Conservation (phyloP, 192 early-diverging fungal genomes). For the Geranomyces michiganensis region DNA sequence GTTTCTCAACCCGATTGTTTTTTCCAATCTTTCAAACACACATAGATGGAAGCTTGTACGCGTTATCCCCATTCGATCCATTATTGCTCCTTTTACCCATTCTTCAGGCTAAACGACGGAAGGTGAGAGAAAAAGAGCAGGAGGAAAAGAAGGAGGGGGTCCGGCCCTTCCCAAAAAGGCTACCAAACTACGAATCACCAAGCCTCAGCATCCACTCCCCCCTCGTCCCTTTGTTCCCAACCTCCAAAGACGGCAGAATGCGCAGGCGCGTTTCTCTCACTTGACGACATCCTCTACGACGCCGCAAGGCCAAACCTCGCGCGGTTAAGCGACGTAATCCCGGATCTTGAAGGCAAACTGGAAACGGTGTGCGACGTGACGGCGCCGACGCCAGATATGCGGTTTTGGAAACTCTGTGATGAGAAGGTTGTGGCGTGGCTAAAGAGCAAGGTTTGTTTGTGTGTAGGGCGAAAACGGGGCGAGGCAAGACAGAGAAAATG, state of each 20-base stretch:
- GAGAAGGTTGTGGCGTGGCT: constrained; percentile 32
- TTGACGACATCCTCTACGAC: constrained; percentile 33
- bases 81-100: constrained; percentile 31
- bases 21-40: neutral
- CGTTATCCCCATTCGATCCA: constrained; percentile 26
- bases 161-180: too few relatives aligned
- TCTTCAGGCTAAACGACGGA: constrained; percentile 9
- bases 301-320: neutral
- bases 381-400: constrained; percentile 20
- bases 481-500: too few relatives aligned
- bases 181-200: too few relatives aligned
- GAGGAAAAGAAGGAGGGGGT: too few relatives aligned
- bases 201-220: too few relatives aligned
- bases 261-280: constrained; percentile 16
- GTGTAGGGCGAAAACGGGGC: too few relatives aligned
- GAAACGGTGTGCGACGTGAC: too few relatives aligned
- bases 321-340: neutral
- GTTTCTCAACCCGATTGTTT: constrained; percentile 1
- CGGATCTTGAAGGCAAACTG: neutral
- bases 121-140: constrained; percentile 20
- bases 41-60: constrained; percentile 31
- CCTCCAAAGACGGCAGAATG: constrained; percentile 20
- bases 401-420: constrained; percentile 25
- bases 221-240: neutral
- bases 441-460: constrained; percentile 20